Evolutionary conservation across 1,284 basidiomycete genomes (phyloP), one percentile per base, ranked within the genome.

Genomic region (Fomes fomentarius): DNA sequence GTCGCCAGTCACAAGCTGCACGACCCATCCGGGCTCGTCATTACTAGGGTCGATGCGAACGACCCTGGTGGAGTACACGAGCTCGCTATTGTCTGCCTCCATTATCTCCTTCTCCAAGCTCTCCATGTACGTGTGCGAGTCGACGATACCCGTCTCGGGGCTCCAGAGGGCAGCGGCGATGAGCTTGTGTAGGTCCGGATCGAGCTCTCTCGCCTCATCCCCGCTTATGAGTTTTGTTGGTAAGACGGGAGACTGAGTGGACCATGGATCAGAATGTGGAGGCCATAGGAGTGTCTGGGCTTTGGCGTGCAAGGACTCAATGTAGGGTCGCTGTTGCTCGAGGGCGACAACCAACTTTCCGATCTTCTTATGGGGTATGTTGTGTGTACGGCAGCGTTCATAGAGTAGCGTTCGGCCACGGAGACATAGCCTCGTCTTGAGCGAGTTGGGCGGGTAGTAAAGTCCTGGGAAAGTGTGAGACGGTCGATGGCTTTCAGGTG

Each of bases 321-420:
- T 79, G 69, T 96, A 95, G 1, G 77, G 64, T 34, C 72, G 75
- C 63, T 96, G 93, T 38, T 79, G 74, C 40, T 75, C 74, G 21
- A 74, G 78, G 0, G 91, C 94, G 34, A 97, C 88, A 4, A 97
- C 85, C 21, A 97, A 85, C 74, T 99, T 99, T 31, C 94, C 93
- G 0, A 86, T 85, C 70, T 90, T 90, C 44, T 81, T 79, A 69
- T 85, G 77, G 0, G 88, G 87, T 34, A 98, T 84, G 26, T 77
- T 75, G 55, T 88, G 71, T n/a, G 72, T 63, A 42, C 78, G 63
- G 71, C 94, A 97, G 39, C 86, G 83, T 26, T 86, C 76, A 69
- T 98, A 98, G 58, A 98, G 80, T 58, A 98, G 74, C 47, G 91
- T 80, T 24, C 96, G 81, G 1, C 96, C 97, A 35, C 92, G 85